A percentile compares a stretch with the other conserved stretches of the same genome.
Evolutionary conservation across 129 eudicot genomes (phyloP).

Genomic region (Mikania micrantha): DNA sequence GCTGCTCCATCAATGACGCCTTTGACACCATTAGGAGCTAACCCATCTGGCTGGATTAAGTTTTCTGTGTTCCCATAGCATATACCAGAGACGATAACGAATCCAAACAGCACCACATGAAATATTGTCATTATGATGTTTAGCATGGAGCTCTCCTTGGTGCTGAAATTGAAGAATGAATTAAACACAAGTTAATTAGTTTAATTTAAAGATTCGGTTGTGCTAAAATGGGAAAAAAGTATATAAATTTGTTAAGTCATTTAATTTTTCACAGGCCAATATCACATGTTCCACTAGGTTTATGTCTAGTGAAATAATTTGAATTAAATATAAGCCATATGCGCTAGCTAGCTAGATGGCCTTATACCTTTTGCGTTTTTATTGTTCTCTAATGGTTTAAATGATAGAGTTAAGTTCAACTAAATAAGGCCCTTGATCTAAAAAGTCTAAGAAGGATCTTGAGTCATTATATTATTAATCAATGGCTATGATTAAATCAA

Average conservation of each 20-base stretch:
- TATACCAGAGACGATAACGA: slow-evolving; percentile 58
- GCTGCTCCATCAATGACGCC: slow-evolving; percentile 77
- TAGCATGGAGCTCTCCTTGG: slow-evolving; percentile 74
- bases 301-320: slow-evolving; percentile 11
- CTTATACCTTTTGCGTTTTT: not conserved
- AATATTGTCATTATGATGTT: slow-evolving; percentile 64
- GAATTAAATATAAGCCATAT: slow-evolving; percentile 11
- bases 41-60: slow-evolving; percentile 51
- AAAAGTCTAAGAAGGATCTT: too few species aligned
- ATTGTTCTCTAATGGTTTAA: not conserved
- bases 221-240: not conserved
- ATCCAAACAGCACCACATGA: slow-evolving; percentile 63
- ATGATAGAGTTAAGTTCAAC: too few species aligned
- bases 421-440: too few species aligned
- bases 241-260: slow-evolving; percentile 13
- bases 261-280: slow-evolving; percentile 40
- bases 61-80: slow-evolving; percentile 53
- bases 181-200: not conserved
- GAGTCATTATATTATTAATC: too few species aligned
- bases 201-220: not conserved
- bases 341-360: not conserved
- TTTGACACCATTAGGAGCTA: slow-evolving; percentile 55
- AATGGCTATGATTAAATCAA: too few species aligned
- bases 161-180: slow-evolving; percentile 38
- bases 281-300: slow-evolving; percentile 29